A percentile compares a stretch with the other conserved stretches of the same genome.
Conservation (phyloP, 2,329 filamentous ascomycete genomes). For the Macroventuria anomochaeta region DNA sequence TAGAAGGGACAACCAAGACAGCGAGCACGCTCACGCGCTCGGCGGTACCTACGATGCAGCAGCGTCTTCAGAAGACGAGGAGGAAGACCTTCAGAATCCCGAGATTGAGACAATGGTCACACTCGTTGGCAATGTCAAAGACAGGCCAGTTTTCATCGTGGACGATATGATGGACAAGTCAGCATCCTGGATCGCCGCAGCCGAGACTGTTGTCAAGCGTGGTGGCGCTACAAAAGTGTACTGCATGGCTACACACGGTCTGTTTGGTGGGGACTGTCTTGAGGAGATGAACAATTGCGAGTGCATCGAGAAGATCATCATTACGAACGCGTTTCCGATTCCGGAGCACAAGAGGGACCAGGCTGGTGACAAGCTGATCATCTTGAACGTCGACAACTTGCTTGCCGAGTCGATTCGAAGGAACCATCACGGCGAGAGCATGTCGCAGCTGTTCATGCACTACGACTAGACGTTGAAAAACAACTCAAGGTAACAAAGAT, state of each 20-base stretch:
- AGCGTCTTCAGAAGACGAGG: constrained; percentile 89
- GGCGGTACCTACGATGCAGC: constrained; percentile 85
- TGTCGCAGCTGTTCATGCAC: constrained; percentile 60
- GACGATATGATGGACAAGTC: constrained; percentile 99
- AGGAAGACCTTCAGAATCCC: constrained; percentile 81
- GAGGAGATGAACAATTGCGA: constrained; percentile 90
- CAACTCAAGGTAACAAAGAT: background rate
- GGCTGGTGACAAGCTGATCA: constrained; percentile 77
- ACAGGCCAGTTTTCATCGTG: constrained; percentile 88
- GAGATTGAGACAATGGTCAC: constrained; percentile 94
- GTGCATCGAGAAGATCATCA: constrained; percentile 91
- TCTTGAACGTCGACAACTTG: constrained; percentile 87
- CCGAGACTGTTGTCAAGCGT: constrained; percentile 93
- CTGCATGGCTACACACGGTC: constrained; percentile 94
- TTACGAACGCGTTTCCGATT: constrained; percentile 97
- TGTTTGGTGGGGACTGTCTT: constrained; percentile 89
- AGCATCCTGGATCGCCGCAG: constrained; percentile 94
- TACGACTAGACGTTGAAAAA: constrained; percentile 36
- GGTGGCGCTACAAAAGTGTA: constrained; percentile 93
- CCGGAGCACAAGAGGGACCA: constrained; percentile 72
- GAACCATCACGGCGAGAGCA: constrained; percentile 94
- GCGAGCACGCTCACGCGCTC: constrained; percentile 69
- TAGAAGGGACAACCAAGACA: constrained; percentile 50
- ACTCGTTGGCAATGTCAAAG: constrained; percentile 91
- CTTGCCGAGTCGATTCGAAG: constrained; percentile 91